Conservation (phyloP, 2,329 filamentous ascomycete genomes). For the Stagonosporopsis rhizophila region DNA sequence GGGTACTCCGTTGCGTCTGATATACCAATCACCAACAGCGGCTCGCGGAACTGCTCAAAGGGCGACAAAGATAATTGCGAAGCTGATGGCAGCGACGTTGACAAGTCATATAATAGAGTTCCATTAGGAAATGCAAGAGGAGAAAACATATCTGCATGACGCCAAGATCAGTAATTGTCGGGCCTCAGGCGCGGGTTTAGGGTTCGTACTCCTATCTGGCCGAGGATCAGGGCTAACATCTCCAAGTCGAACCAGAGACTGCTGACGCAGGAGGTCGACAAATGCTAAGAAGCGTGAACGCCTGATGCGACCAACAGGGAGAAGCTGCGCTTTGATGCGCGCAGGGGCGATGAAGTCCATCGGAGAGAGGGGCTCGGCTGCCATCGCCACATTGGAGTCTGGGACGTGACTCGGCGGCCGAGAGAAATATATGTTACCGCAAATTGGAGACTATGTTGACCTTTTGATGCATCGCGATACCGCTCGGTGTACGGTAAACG, state of each 20-base stretch:
- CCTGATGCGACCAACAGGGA: constrained; percentile 87
- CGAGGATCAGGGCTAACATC: constrained; percentile 86
- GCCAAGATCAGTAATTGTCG: constrained; percentile 43
- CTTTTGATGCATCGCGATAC: constrained; percentile 21
- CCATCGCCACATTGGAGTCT: constrained; percentile 70
- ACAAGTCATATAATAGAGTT: constrained; percentile 86
- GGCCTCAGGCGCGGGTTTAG: constrained; percentile 27
- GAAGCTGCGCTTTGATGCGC: constrained; percentile 83
- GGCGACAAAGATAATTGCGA: constrained; percentile 82
- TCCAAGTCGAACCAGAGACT: constrained; percentile 82
- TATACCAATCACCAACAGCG: constrained; percentile 81
- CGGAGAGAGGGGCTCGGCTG: constrained; percentile 86
- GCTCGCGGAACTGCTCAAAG: constrained; percentile 89
- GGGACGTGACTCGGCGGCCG: constrained; percentile 27
- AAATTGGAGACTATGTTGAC: constrained; percentile 6
- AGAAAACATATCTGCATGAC: constrained; percentile 82
- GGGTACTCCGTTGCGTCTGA: constrained; percentile 76
- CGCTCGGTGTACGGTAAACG: constrained; percentile 27
- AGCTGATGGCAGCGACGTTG: constrained; percentile 78
- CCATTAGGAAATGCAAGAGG: constrained; percentile 87
- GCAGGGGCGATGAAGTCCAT: constrained; percentile 73
- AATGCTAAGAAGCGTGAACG: constrained; percentile 80
- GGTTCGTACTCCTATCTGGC: constrained; percentile 78
- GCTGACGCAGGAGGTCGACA: constrained; percentile 75
- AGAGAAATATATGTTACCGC: constrained; percentile 30